Conservation (phyloP, 345 rosid species). For the Stellera chamaejasme region DNA sequence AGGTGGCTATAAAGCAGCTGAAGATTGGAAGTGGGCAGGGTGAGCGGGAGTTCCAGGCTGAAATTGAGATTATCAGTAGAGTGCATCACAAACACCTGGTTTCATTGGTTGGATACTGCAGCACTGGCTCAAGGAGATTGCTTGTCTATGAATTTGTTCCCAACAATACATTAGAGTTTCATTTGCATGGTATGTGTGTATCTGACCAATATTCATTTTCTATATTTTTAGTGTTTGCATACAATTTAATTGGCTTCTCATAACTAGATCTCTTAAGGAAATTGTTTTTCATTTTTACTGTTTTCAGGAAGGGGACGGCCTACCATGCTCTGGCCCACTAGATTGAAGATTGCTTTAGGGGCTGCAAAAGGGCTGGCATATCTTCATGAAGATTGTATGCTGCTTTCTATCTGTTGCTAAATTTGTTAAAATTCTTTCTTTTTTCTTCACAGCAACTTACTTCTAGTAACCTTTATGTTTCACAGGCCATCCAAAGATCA, state of each 20-base stretch:
- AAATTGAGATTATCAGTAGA: conserved; percentile 62
- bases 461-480: not conserved
- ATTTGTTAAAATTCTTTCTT: not conserved
- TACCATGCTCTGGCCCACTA: conserved; percentile 67
- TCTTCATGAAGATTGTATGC: conserved; percentile 94
- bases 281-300: conserved; percentile 1
- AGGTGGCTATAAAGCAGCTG: conserved; percentile 57
- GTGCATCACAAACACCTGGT: conserved; percentile 70
- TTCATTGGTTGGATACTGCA: conserved; percentile 66
- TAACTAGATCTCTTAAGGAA: not conserved
- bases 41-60: conserved; percentile 61
- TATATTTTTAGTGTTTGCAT: too few species aligned
- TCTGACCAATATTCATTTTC: not conserved
- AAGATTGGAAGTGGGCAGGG: conserved; percentile 62
- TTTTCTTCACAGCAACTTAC: not conserved
- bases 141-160: conserved; percentile 75
- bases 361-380: conserved; percentile 94
- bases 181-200: conserved; percentile 45
- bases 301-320: conserved; percentile 61
- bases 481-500: conserved; percentile 87
- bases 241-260: not conserved
- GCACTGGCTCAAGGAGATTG: conserved; percentile 35
- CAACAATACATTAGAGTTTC: conserved; percentile 51
- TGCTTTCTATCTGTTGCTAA: not conserved
- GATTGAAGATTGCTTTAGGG: conserved; percentile 76